Evolutionary conservation across 306 rosid genomes (phyloP), one percentile per base, ranked within the genome.

Genomic region (Prunus mume): DNA sequence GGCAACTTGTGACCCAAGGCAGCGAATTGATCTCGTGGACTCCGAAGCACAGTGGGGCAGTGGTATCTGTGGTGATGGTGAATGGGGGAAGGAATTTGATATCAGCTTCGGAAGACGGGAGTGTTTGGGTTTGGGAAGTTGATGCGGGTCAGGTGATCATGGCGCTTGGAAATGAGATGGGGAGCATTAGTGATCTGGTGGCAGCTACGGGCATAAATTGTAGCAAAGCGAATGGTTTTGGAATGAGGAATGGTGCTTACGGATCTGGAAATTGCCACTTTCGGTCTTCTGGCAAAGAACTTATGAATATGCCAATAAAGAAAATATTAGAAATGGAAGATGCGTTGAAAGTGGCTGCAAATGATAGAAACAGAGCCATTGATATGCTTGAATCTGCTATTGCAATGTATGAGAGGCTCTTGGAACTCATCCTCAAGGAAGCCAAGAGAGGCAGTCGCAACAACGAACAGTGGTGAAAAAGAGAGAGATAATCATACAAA

Each of bases 71-170:
- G 79, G 76, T 15, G 25, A 64, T 85, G 75, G 84, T 78, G 56
- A 88, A 91, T 52, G 66, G 54, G 14, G 97, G 91, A 74, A 77
- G 50, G 47, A 76, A 84, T 71, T 70, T 91, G 83, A 86, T 89
- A 34, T 83, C 96, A 20, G 96, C 93, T 71, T 72, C 92, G 5
- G 96, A 91, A 76, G 88, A 93, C 73, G 98, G 97, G 76, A 76
- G 77, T 58, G 82, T 88, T 17, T 91, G 89, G 89, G 63, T 85
- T 63, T 80, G 91, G 98, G 77, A 87, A 46, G 74, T 83, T 22
- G 79, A 69, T 52, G 71, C 25, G 22, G 89, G 86, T 41, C 73
- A 93, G 61, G 84, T 88, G 20, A 38, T 68, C 19, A 74, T 72
- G 87, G 82, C 71, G 55, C 66, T 93, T 13, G 80, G 73, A 34